Base-by-base conservation (phyloP, 257 asterid species). In the Catharanthus roseus region DNA sequence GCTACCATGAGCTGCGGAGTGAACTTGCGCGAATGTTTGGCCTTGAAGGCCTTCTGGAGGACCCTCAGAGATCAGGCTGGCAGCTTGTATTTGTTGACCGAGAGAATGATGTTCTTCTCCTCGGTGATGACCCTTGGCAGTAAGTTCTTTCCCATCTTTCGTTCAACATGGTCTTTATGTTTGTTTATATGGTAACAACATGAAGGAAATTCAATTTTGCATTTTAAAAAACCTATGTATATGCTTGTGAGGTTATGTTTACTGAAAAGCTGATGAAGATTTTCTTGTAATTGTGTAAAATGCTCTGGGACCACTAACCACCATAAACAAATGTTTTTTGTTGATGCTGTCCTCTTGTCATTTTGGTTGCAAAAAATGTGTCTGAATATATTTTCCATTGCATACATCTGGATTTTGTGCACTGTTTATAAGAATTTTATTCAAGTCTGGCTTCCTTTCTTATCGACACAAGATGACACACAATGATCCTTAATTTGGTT, bases 11-110 rank as follows among this genome's bases (percentile, higher is more conserved):
- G 90, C 89, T 93, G 85, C 84, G 97, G 24, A 80, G 91, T 70
- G 96, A 89, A 86, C 96, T 93, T 74, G 96, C 95, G 78, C 91
- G 85, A 74, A 76, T 93, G 96, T 93, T 93, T 80, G 96, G 96
- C 71, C 93, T 93, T 65, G 95, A 89, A 78, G 96, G 97, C 76
- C 81, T 89, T 39, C 82, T 93, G 96, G 99, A 90, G 87, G 96
- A 91, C 79, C 96, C 97, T 76, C 89, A 89, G 86, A 93, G 97
- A 90, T 93, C 99, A 93, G 99, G 99, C 96, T 93, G 99, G 99
- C 99, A 93, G 99, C 99, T 93, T 93, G 97, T 93, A 87, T 85
- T 93, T 69, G 96, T 91, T 73, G 99, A 93, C 95, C 88, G 99
- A 70, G 99, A 93, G 89, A 81, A 88, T 69, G 99, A 93, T 65